These are phyloP conservation scores for Mrakiaceae sp. DNA, from an alignment of 1,284 basidiomycete genomes.

Conservation along the genomic window DNA sequence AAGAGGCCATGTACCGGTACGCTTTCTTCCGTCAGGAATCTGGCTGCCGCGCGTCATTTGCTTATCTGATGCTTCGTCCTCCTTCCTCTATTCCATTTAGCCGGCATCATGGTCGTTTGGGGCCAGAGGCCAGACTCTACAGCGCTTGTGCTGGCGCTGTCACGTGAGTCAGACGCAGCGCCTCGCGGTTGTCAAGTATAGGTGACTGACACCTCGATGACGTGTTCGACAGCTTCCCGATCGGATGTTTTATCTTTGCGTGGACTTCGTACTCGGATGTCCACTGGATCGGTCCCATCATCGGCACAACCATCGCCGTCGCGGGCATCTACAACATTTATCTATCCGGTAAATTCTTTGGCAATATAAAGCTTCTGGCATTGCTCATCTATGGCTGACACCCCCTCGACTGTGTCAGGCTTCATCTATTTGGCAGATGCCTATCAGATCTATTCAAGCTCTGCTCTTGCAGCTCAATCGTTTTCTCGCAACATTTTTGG, in stretches of 20 bases:
- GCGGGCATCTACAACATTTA: conserved; percentile 27
- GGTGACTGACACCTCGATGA: background rate
- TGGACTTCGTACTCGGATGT: conserved; percentile 47
- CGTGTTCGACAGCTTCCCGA: background rate
- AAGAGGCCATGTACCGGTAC: no score
- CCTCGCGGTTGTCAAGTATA: background rate
- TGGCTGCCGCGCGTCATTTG: no score
- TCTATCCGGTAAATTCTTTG: conserved; percentile 10
- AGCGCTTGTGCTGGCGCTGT: conserved; percentile 52
- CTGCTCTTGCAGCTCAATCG: conserved; percentile 22
- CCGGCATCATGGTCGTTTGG: conserved; percentile 44
- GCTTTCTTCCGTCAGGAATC: no score
- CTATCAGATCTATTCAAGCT: conserved; percentile 26
- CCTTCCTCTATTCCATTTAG: conserved; percentile 36
- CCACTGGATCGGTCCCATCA: conserved; percentile 47
- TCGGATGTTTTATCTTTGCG: conserved; percentile 33
- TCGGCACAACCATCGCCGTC: conserved; percentile 26
- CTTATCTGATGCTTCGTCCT: conserved; percentile 7
- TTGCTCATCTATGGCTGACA: background rate
- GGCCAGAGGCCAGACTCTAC: conserved; percentile 64
- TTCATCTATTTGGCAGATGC: conserved; percentile 23
- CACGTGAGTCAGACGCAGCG: conserved; percentile 14
- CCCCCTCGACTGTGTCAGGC: conserved; percentile 15
- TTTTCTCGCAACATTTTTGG: conserved; percentile 18
- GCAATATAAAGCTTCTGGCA: conserved; percentile 22